Percentiles rank a stretch among this genome's conserved stretches.
Evolutionary conservation across 228 moss, liverwort and hornwort species (phyloP).

Genomic region (Sphagnum magellanicum): DNA sequence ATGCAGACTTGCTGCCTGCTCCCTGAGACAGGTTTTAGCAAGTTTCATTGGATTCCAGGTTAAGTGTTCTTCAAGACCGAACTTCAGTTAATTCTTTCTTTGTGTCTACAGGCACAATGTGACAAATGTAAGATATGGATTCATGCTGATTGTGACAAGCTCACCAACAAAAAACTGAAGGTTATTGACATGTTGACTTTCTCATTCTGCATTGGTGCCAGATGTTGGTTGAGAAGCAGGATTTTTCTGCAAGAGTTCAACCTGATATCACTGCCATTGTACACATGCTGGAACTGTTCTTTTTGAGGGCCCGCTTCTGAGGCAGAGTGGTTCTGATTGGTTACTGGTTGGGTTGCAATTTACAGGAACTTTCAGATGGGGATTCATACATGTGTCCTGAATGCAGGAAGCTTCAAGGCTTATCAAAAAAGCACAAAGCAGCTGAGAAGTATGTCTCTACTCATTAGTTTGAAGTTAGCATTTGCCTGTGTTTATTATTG

Average conservation of each 20-base stretch:
- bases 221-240: no score
- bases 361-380: slow-evolving; percentile 91
- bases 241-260: no score
- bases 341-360: background rate
- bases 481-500: no score
- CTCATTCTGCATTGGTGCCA: background rate
- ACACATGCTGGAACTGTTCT: no score
- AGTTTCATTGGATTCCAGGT: no score
- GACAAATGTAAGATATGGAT: slow-evolving; percentile 94
- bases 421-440: slow-evolving; percentile 52
- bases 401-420: slow-evolving; percentile 68
- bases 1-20: no score
- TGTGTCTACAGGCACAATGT: slow-evolving; percentile 64
- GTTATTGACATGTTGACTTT: slow-evolving; percentile 14
- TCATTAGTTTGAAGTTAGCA: no score
- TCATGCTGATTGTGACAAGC: slow-evolving; percentile 99
- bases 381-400: slow-evolving; percentile 84
- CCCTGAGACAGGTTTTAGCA: no score
- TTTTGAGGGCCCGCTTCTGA: no score
- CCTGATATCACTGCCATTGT: no score
- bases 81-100: background rate
- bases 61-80: no score
- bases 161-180: slow-evolving; percentile 81
- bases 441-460: slow-evolving; percentile 35
- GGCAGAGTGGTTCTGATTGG: no score